Evolutionary conservation across 352 stramenopile species (phyloP), one percentile per base, ranked within the genome.

Genomic region (Globisporangium orthogonon): DNA sequence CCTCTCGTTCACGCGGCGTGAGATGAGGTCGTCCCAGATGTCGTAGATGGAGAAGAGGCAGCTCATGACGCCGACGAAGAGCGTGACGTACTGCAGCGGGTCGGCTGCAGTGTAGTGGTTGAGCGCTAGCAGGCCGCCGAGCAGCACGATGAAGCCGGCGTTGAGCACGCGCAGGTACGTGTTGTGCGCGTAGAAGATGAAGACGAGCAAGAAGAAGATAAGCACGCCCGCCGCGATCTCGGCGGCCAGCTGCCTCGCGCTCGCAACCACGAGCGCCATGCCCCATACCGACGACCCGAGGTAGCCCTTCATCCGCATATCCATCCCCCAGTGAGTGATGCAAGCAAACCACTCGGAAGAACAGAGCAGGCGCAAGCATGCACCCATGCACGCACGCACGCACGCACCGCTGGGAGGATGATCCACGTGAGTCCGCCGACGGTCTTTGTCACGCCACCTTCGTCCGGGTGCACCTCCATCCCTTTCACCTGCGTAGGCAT

Each of bases 21-120:
- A 90, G 70, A 96, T 94, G 63, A 96, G 80, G 60, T 96, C 87
- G 67, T 96, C 87, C 74, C 82, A 95, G 51, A 95, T 95, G 65
- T 96, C 87, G 63, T 96, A 96, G 58, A 96, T 85, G 29, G 85
- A 93, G 65, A 95, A 96, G 56, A 94, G 78, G 55, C 87, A 93
- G 75, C 83, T 94, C 87, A 96, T 96, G 73, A 94, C 85, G 43
- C 87, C 87, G 17, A 96, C 58, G 53, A 96, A 93, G 53, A 96
- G 83, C 55, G 84, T 89, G 62, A 94, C 70, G 68, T 92, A 96
- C 58, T 84, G 82, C 47, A 94, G 66, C 9, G 77, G 73, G 44
- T 93, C 62, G 62, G 83, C 77, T 4, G 71, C 62, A 1, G 82
- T 91, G 50, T 64, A 65, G 49, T 91, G 67, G 51, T 90, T 85